Conservation (phyloP, 768 basidiomycete species). For the Russula brevipes region DNA sequence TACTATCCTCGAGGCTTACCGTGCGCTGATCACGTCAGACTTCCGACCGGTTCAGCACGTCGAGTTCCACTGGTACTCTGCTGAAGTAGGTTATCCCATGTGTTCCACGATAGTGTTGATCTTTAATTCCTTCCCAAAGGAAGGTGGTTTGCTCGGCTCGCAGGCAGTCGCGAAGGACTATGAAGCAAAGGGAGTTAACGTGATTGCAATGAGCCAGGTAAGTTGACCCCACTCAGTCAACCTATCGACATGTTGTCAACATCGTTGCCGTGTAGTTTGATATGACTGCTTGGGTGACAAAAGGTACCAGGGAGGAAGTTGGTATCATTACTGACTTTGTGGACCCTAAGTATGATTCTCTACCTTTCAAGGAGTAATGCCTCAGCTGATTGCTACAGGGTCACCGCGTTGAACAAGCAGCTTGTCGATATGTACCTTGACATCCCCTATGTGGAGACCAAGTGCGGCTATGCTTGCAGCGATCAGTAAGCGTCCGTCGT, state of each 20-base stretch:
- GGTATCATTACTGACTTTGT: conserved; percentile 83
- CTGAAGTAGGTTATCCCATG: conserved; percentile 47
- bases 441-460: conserved; percentile 82
- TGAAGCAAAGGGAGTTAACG: conserved; percentile 53
- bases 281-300: conserved; percentile 94
- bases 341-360: conserved; percentile 47
- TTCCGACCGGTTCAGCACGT: conserved; percentile 62
- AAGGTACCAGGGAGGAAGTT: conserved; percentile 53
- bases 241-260: conserved; percentile 1
- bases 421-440: conserved; percentile 74
- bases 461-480: conserved; percentile 92
- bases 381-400: conserved; percentile 37
- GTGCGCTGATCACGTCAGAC: conserved; percentile 60
- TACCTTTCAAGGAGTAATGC: background rate
- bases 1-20: conserved; percentile 73
- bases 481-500: conserved; percentile 61
- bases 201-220: conserved; percentile 82
- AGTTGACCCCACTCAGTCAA: conserved; percentile 5
- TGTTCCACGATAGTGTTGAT: background rate
- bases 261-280: conserved; percentile 52
- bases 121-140: conserved; percentile 37
- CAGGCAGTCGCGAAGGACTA: conserved; percentile 84
- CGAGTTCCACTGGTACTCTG: conserved; percentile 85
- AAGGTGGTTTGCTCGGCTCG: conserved; percentile 81
- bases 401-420: conserved; percentile 76